These are phyloP conservation scores for Purpureocillium takamizusanense DNA, from an alignment of 2,329 filamentous ascomycete genomes.

Conservation along the genomic window DNA sequence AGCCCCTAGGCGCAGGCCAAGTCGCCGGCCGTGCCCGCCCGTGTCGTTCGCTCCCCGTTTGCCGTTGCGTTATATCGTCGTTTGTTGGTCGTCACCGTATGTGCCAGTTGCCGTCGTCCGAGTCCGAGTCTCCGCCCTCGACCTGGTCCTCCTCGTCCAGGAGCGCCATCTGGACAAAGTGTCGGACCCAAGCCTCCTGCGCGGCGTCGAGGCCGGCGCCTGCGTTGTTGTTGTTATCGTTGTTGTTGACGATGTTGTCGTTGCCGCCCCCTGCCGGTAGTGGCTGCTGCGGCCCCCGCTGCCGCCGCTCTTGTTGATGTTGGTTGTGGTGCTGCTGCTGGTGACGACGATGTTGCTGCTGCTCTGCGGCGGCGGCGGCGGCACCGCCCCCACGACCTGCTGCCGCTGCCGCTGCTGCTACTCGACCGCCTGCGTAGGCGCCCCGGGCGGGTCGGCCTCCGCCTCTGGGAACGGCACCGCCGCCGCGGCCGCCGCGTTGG, in stretches of 20 bases:
- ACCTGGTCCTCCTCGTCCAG: conserved; percentile 42
- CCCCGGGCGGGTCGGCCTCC: neutral
- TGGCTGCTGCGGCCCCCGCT: too few relatives aligned
- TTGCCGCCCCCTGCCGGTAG: conserved; percentile 6
- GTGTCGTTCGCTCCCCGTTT: too few relatives aligned
- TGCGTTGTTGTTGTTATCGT: too few relatives aligned
- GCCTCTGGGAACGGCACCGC: neutral
- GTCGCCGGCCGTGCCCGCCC: too few relatives aligned
- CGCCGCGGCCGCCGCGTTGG: neutral
- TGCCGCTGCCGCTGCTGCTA: neutral
- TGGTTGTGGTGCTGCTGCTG: conserved; percentile 1
- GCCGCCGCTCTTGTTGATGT: too few relatives aligned
- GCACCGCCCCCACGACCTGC: conserved; percentile 1
- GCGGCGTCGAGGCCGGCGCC: conserved; percentile 31
- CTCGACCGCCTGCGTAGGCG: conserved; percentile 1
- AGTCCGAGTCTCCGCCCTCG: conserved; percentile 29
- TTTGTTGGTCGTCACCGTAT: conserved; percentile 7
- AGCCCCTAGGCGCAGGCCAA: too few relatives aligned
- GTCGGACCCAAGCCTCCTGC: conserved; percentile 43
- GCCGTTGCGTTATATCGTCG: too few relatives aligned
- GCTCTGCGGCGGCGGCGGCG: neutral
- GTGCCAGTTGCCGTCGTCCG: conserved; percentile 16
- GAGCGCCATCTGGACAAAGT: conserved; percentile 45
- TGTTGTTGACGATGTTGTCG: too few relatives aligned
- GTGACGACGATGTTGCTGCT: conserved; percentile 3